Evolutionary conservation across 2,329 filamentous ascomycete species (phyloP), one percentile per base, ranked within the genome.

Genomic region (Fusarium globosum): DNA sequence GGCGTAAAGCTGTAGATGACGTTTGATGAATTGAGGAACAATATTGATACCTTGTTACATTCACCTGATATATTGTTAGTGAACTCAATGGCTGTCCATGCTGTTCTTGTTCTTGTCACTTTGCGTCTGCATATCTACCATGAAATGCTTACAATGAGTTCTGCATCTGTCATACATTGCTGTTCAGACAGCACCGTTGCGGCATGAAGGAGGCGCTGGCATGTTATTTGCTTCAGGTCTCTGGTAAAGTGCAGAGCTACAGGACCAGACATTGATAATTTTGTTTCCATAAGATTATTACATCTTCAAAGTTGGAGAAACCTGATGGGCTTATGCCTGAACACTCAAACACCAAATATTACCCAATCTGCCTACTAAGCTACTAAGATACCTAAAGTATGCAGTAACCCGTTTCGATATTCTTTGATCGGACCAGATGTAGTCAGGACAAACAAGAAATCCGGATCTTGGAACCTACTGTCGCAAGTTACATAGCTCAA

Each of bases 21-120:
- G 11, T 15, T 65, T 61, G 61, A 61, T 20, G 56, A 65, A 51
- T 51, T 65, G 56, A 65, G 55, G 55, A 64, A 64, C 20, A 28
- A 7, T n/a, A 13, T 23, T 26, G 10, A 57, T 42, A 15, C 8
- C 39, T 57, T 28, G 12, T 42, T 6, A 28, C 11, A n/a, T 13
- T 39, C 36, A 30, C 14, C 12, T n/a, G 20, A 11, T 20, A 8
- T 26, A 26, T 33, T 43, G 26, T 15, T 33, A 45, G 21, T 35
- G 8, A 30, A 26, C n/a, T 20, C 18, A 36, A 18, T 51, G 38
- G 11, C 15, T 20, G 11, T 21, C 13, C 21, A 12, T 7, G 10
- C 23, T 23, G 30, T 39, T 36, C 6, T 18, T 16, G 18, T 23
- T 6, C 7, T 28, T 38, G 14, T 58, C 13, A 21, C 7, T 21